Evolutionary conservation across 768 basidiomycete species (phyloP).

Genomic region (Rhizopogon vesiculosus): DNA sequence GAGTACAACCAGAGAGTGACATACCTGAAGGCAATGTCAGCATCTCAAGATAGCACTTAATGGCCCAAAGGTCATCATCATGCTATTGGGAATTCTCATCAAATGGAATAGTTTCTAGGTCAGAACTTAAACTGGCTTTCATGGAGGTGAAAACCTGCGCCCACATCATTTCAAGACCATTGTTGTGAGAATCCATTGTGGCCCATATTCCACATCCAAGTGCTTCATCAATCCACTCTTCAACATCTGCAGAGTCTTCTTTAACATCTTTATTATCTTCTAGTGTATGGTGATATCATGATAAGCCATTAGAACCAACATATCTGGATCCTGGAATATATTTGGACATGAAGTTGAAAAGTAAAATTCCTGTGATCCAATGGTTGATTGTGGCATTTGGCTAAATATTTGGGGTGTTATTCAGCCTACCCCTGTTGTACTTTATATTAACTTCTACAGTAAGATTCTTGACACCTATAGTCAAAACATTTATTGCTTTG

Average conservation of each 20-base stretch:
- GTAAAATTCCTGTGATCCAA: constrained; percentile 23
- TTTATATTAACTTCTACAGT: constrained; percentile 33
- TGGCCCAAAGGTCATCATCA: too few relatives aligned
- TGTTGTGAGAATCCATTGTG: too few relatives aligned
- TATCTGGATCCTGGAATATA: constrained; percentile 21
- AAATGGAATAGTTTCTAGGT: too few relatives aligned
- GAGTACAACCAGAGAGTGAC: too few relatives aligned
- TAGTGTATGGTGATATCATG: constrained; percentile 9
- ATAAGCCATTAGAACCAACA: constrained; percentile 27
- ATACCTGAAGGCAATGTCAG: too few relatives aligned
- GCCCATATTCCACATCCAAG: background rate
- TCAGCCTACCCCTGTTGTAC: constrained; percentile 36
- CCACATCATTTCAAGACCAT: too few relatives aligned
- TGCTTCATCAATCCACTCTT: background rate
- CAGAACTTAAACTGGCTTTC: too few relatives aligned
- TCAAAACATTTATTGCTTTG: constrained; percentile 1
- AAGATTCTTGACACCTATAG: constrained; percentile 29
- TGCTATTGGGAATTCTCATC: too few relatives aligned
- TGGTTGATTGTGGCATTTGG: constrained; percentile 27
- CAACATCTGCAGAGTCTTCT: too few relatives aligned
- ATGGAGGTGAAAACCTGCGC: too few relatives aligned
- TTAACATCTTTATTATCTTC: constrained; percentile 1
- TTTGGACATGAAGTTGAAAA: constrained; percentile 25
- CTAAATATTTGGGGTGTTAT: constrained; percentile 25
- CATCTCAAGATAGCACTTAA: too few relatives aligned